Evolutionary conservation across 495 filamentous ascomycete species (phyloP).

Genomic region (Halenospora varia): DNA sequence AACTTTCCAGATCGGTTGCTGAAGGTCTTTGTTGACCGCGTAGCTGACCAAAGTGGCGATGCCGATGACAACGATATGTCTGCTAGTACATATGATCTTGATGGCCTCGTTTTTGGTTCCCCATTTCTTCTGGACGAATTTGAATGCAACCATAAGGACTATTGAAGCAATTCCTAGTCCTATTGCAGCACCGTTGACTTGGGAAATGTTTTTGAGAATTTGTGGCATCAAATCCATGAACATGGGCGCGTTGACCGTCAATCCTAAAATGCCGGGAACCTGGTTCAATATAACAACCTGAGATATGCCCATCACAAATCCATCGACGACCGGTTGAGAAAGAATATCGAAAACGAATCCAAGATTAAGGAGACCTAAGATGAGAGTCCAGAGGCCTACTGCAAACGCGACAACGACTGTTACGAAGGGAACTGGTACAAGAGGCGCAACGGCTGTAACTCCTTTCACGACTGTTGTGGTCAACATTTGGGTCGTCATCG

Average conservation of each 20-base stretch:
- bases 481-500: background rate
- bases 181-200: slow-evolving; percentile 2
- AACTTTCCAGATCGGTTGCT: slow-evolving; percentile 58
- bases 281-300: background rate
- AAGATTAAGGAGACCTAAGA: slow-evolving; percentile 12
- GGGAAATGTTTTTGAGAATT: slow-evolving; percentile 2
- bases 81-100: background rate
- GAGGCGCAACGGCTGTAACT: background rate
- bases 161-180: slow-evolving; percentile 5
- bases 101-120: background rate
- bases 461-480: slow-evolving; percentile 3
- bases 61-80: slow-evolving; percentile 66
- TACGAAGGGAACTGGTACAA: slow-evolving; percentile 2
- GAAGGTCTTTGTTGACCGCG: slow-evolving; percentile 59
- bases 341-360: slow-evolving; percentile 17
- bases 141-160: background rate
- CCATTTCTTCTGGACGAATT: slow-evolving; percentile 17
- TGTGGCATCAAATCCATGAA: slow-evolving; percentile 6
- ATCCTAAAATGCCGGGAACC: slow-evolving; percentile 6
- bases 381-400: slow-evolving; percentile 12
- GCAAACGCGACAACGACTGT: slow-evolving; percentile 4
- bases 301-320: slow-evolving; percentile 1
- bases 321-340: slow-evolving; percentile 11
- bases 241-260: background rate
- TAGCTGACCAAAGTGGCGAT: slow-evolving; percentile 88